These are phyloP conservation scores for Suillus cothurnatus DNA, from an alignment of 768 basidiomycete genomes.

Conservation along the genomic window DNA sequence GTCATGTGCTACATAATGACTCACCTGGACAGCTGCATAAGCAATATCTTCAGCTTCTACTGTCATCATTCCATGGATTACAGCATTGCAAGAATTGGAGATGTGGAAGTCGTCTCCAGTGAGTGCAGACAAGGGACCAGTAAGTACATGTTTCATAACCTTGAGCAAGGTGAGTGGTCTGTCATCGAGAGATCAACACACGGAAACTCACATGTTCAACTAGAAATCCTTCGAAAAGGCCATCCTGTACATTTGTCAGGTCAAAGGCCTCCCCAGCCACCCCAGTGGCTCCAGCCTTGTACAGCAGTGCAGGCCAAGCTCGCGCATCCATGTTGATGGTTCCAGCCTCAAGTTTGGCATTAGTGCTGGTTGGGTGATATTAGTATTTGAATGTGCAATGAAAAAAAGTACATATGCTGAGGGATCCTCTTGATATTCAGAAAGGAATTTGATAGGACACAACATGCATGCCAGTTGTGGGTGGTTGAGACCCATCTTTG, in stretches of 20 bases:
- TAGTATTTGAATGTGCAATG: neutral
- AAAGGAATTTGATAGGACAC: neutral
- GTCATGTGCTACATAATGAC: neutral
- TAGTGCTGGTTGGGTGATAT: neutral
- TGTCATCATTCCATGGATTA: conserved; percentile 1
- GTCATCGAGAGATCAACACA: neutral
- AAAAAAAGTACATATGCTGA: neutral
- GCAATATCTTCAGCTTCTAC: conserved; percentile 11
- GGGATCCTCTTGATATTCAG: neutral
- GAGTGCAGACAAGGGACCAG: neutral
- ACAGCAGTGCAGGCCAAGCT: neutral
- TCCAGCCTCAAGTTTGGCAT: neutral
- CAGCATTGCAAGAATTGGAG: conserved; percentile 2
- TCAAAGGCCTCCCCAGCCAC: conserved; percentile 1
- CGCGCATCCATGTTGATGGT: conserved; percentile 6
- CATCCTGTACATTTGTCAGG: neutral
- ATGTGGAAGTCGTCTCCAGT: neutral
- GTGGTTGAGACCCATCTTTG: conserved; percentile 11
- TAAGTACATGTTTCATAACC: conserved; percentile 9
- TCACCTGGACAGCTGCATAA: conserved; percentile 9
- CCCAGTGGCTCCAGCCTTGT: conserved; percentile 1
- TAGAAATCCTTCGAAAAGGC: conserved; percentile 8
- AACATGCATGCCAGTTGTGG: neutral
- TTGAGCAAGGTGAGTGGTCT: neutral
- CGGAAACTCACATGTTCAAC: conserved; percentile 8